These are phyloP conservation scores for Microthlaspi erraticum DNA, from an alignment of 345 rosid genomes.

Conservation along the genomic window DNA sequence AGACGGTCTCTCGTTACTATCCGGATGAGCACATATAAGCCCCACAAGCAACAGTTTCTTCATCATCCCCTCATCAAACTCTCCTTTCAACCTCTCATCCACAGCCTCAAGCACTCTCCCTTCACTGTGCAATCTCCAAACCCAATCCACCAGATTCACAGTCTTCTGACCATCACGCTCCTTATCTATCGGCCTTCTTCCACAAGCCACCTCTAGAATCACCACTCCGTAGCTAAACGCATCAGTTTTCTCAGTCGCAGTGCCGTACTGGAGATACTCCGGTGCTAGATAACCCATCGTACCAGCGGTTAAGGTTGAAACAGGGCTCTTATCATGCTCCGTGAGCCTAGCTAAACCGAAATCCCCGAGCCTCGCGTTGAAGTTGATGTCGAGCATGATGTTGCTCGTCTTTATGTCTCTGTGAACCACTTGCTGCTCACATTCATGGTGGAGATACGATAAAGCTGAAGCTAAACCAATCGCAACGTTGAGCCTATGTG, in stretches of 20 bases:
- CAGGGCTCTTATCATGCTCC: slow-evolving; percentile 93
- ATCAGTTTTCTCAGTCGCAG: slow-evolving; percentile 89
- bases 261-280: slow-evolving; percentile 93
- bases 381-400: slow-evolving; percentile 82
- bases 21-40: slow-evolving; percentile 84
- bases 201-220: slow-evolving; percentile 86
- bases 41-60: slow-evolving; percentile 84
- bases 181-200: slow-evolving; percentile 89
- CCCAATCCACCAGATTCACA: slow-evolving; percentile 94
- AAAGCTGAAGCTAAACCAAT: slow-evolving; percentile 84
- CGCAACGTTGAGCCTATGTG: slow-evolving; percentile 68
- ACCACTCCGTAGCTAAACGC: slow-evolving; percentile 91
- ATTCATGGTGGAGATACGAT: slow-evolving; percentile 86
- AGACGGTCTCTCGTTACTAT: slow-evolving; percentile 70
- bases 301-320: slow-evolving; percentile 93
- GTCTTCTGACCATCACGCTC: slow-evolving; percentile 63
- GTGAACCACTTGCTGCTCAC: slow-evolving; percentile 94
- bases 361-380: slow-evolving; percentile 89
- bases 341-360: slow-evolving; percentile 93
- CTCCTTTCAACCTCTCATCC: slow-evolving; percentile 70
- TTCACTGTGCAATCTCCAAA: slow-evolving; percentile 73
- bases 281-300: slow-evolving; percentile 99
- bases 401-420: slow-evolving; percentile 91
- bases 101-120: slow-evolving; percentile 81
- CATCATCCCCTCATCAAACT: slow-evolving; percentile 70